phyloP scores from a whole-genome alignment of 441 rosid species.

The Viola pubescens region DNA sequence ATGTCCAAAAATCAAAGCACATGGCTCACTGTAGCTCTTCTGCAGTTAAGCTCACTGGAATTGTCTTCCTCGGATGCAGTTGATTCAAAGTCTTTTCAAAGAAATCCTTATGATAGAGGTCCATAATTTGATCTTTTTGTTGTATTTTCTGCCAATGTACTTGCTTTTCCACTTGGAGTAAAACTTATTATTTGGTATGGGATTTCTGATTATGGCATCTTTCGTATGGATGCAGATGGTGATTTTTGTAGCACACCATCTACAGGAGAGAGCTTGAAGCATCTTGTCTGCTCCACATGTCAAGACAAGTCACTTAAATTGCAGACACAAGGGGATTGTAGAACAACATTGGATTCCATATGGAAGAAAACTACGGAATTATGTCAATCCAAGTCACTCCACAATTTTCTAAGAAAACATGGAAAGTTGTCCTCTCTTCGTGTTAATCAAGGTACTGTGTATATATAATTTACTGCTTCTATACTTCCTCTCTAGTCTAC shows the following conservation, averaged over 20 bases:
- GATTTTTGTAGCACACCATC: conserved; percentile 46
- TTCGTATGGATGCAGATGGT: conserved; percentile 30
- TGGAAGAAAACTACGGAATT: conserved; percentile 62
- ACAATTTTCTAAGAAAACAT: conserved; percentile 52
- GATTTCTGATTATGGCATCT: no score
- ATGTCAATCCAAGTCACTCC: conserved; percentile 68
- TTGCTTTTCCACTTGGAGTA: no score
- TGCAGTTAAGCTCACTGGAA: conserved; percentile 66
- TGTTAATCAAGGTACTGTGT: conserved; percentile 50
- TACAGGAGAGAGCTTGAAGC: conserved; percentile 39
- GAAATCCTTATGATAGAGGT: conserved; percentile 50
- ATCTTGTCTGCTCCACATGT: conserved; percentile 30
- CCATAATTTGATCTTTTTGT: neutral
- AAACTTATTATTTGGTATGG: no score
- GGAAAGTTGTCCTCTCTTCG: conserved; percentile 72
- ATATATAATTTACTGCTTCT: neutral
- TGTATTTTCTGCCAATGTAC: no score
- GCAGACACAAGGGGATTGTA: conserved; percentile 31
- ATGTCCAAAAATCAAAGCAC: conserved; percentile 78
- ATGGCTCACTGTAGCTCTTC: conserved; percentile 89
- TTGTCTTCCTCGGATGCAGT: conserved; percentile 35
- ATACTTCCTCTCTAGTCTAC: neutral
- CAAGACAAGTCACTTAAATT: conserved; percentile 32
- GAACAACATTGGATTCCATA: conserved; percentile 49
- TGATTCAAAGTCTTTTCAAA: conserved; percentile 35